phyloP scores from a whole-genome alignment of 2,329 filamentous ascomycete species.

The Cercospora zeina region DNA sequence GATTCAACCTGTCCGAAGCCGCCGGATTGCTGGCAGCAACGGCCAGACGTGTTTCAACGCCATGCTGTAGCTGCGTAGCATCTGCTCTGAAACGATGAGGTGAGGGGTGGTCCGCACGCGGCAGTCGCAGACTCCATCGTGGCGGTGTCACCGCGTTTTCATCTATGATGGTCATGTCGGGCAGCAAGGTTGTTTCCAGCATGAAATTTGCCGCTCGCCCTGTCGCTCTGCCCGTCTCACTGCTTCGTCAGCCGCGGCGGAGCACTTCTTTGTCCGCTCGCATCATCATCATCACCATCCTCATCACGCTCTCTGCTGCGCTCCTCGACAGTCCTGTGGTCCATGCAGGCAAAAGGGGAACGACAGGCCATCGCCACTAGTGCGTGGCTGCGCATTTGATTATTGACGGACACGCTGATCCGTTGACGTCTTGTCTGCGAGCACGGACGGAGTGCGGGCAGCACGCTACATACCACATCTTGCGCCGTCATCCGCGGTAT shows the following conservation, averaged over 20 bases:
- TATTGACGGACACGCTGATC: conserved; percentile 1
- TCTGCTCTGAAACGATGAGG: background rate
- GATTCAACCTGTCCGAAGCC: background rate
- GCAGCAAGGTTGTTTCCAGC: background rate
- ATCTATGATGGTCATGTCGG: conserved; percentile 3
- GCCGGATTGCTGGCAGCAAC: background rate
- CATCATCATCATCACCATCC: too few species aligned
- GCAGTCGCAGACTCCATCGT: background rate
- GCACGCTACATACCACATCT: background rate
- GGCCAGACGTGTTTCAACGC: conserved; percentile 19
- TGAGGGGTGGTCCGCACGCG: background rate
- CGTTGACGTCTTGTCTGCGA: background rate
- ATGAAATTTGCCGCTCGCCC: conserved; percentile 5
- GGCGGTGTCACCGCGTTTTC: conserved; percentile 9
- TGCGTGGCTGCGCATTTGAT: conserved; percentile 1
- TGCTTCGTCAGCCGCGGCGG: background rate
- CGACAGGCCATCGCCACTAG: conserved; percentile 9
- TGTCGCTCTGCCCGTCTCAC: conserved; percentile 4
- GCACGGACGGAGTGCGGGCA: background rate
- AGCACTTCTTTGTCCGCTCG: background rate
- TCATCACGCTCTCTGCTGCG: background rate
- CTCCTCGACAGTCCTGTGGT: conserved; percentile 4
- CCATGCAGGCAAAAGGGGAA: conserved; percentile 14
- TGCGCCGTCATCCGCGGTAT: background rate
- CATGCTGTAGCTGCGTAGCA: conserved; percentile 15